Evolutionary conservation across 2,329 filamentous ascomycete species (phyloP).

Genomic region (Monosporascus sp.): DNA sequence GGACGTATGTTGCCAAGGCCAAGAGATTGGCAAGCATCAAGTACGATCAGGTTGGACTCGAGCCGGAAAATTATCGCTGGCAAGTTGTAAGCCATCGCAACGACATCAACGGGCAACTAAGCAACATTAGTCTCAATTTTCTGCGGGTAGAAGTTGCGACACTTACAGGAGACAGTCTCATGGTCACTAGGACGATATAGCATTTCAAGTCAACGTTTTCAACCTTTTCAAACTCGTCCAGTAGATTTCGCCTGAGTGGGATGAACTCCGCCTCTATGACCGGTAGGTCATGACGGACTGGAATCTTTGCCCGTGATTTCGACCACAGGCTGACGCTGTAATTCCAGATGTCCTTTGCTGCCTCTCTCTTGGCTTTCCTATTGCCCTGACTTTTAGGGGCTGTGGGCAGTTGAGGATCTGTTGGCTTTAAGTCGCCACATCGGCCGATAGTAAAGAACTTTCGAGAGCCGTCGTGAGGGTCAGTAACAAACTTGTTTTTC

Average conservation of each 20-base stretch:
- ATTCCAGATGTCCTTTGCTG: conserved; percentile 62
- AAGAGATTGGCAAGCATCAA: conserved; percentile 66
- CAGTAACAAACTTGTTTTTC: conserved; percentile 47
- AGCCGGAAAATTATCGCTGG: conserved; percentile 81
- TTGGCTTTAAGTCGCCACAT: conserved; percentile 53
- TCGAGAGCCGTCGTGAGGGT: conserved; percentile 57
- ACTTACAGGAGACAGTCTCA: conserved; percentile 71
- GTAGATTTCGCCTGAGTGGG: conserved; percentile 72
- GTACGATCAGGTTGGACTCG: conserved; percentile 73
- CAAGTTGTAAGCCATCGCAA: conserved; percentile 67
- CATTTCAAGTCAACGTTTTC: conserved; percentile 44
- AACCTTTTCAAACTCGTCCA: conserved; percentile 62
- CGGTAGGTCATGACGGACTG: conserved; percentile 65
- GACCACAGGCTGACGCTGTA: conserved; percentile 76
- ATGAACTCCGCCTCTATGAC: conserved; percentile 74
- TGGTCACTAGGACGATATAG: conserved; percentile 70
- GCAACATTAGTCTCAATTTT: conserved; percentile 12
- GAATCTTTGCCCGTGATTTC: conserved; percentile 46
- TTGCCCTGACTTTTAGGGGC: conserved; percentile 43
- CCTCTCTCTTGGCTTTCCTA: conserved; percentile 34
- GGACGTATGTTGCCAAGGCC: conserved; percentile 58
- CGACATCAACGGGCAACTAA: conserved; percentile 64
- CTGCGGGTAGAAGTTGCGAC: not conserved
- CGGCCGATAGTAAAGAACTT: conserved; percentile 53
- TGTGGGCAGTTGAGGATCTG: conserved; percentile 58